These are phyloP conservation scores for Penicillium antarcticum DNA, from an alignment of 495 filamentous ascomycete species.

Conservation along the genomic window DNA sequence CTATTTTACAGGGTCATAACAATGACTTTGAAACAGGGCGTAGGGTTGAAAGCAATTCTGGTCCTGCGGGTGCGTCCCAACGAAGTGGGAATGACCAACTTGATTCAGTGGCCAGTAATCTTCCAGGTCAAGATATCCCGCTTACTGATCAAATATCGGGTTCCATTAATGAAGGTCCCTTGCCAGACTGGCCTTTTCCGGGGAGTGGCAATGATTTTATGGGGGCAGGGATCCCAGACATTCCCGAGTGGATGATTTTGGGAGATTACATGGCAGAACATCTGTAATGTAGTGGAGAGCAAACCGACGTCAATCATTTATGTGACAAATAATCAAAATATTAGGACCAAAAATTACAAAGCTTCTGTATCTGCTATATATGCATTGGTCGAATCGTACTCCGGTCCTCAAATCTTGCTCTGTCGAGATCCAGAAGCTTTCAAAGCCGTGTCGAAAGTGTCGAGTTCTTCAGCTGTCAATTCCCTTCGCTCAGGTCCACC, in stretches of 20 bases:
- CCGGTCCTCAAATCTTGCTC: constrained; percentile 22
- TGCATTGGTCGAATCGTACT: background rate
- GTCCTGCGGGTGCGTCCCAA: background rate
- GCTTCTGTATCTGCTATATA: background rate
- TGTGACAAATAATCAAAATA: background rate
- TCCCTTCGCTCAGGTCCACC: constrained; percentile 31
- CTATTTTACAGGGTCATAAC: background rate
- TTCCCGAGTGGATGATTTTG: constrained; percentile 32
- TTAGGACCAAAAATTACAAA: background rate
- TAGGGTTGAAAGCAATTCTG: no score
- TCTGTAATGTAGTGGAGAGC: constrained; percentile 3
- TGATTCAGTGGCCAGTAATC: background rate
- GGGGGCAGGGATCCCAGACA: constrained; percentile 17
- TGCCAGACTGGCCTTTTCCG: constrained; percentile 19
- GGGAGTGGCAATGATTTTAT: constrained; percentile 4
- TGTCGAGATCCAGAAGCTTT: constrained; percentile 11
- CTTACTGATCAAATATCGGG: background rate
- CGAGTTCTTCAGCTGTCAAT: constrained; percentile 17
- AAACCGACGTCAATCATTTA: no score
- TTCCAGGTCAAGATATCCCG: background rate
- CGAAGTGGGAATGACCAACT: background rate
- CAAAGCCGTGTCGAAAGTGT: constrained; percentile 16
- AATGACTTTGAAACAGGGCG: no score
- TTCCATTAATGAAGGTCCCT: background rate
- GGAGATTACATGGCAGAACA: constrained; percentile 24